Evolutionary conservation across 2,329 filamentous ascomycete species (phyloP), one percentile per base, ranked within the genome.

Genomic region (Pestalotiopsis sp.): DNA sequence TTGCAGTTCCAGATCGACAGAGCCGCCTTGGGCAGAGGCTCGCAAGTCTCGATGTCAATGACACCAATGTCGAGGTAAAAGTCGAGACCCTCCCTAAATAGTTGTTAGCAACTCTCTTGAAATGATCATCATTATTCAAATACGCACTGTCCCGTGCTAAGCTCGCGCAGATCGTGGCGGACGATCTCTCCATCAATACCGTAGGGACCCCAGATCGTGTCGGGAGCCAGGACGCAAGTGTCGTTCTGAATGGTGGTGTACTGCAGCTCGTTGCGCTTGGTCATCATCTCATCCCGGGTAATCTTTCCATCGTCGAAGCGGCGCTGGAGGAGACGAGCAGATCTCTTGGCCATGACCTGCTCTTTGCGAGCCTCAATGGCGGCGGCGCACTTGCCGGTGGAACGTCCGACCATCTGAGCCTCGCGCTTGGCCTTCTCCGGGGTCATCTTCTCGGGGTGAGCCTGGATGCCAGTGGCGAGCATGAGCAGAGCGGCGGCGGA

Each of bases 401-500:
- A 23, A 39, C 64, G 64, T n/a, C 64, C 49, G 23, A 36, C 49
- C 45, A 65, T n/a, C n/a, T 14, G n/a, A 27, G 64, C 64, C n/a
- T 65, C 64, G 45, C 64, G 64, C 64, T 65, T 65, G 41, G 64
- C 64, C 45, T 65, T 65, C 31, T 65, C 64, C 27, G 64, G 64
- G 49, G 64, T 31, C 64, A 65, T n/a, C 20, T 38, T 36, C 45
- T 65, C 64, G 9, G 64, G 64, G 25, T 65, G 64, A 7, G 64
- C 64, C 45, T 20, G 17, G 45, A 52, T 52, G 17, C 45, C 45
- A 20, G 45, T n/a, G 14, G 45, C 45, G 7, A 52, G 45, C 45
- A 52, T 52, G n/a, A 52, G 45, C n/a, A 52, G 45, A 9, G 45
- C 45, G 45, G 45, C 45, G n/a, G 45, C 45, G 14, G 45, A 52